phyloP scores from a whole-genome alignment of 108 stramenopile genomes.

The Cyclotella sp. region DNA sequence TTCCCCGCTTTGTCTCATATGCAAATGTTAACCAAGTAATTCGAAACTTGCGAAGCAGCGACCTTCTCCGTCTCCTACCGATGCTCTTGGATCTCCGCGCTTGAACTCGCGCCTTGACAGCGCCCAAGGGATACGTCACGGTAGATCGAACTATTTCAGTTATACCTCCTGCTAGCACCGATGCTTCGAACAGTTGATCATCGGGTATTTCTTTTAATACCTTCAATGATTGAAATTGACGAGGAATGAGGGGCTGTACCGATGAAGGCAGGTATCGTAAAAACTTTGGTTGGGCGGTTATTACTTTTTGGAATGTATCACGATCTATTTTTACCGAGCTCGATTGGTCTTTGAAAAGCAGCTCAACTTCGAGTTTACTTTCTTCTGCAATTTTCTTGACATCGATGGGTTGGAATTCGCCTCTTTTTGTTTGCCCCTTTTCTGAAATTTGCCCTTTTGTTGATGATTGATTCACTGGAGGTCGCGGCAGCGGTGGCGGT shows the following conservation, averaged over 20 bases:
- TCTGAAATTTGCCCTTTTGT: neutral
- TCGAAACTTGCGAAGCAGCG: conserved; percentile 42
- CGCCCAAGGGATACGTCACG: conserved; percentile 74
- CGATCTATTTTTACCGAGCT: conserved; percentile 45
- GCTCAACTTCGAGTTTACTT: conserved; percentile 45
- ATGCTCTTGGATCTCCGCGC: conserved; percentile 44
- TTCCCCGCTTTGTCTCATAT: conserved; percentile 62
- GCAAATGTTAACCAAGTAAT: conserved; percentile 54
- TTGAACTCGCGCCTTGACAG: conserved; percentile 80
- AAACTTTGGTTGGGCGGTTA: conserved; percentile 30
- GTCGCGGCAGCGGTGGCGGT: conserved; percentile 4
- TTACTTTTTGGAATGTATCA: conserved; percentile 47
- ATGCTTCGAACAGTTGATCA: conserved; percentile 69
- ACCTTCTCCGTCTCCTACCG: conserved; percentile 26
- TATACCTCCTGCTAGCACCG: conserved; percentile 69
- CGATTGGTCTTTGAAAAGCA: conserved; percentile 19
- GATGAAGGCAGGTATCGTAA: conserved; percentile 44
- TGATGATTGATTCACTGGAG: conserved; percentile 2
- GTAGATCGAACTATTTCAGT: conserved; percentile 76
- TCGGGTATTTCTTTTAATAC: conserved; percentile 74
- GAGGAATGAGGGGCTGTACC: conserved; percentile 36
- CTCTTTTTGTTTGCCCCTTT: neutral
- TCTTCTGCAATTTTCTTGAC: conserved; percentile 42
- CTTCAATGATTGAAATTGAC: conserved; percentile 45
- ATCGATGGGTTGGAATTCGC: conserved; percentile 46